phyloP scores from a whole-genome alignment of 169 alveolate genomes.

The Eimeria acervulina region DNA sequence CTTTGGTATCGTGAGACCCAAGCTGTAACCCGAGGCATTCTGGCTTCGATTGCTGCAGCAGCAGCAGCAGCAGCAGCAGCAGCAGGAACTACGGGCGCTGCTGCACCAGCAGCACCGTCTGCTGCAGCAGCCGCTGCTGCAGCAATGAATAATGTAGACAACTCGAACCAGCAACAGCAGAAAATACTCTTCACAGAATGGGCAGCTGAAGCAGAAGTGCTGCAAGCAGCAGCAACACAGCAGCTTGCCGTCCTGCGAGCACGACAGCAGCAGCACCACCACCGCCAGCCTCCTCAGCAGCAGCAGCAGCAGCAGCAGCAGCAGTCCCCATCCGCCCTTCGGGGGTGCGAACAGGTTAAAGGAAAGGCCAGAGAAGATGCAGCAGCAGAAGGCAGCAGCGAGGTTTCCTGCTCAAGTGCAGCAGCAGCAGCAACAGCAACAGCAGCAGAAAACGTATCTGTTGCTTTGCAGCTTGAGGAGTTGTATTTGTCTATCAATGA shows the following conservation, averaged over 20 bases:
- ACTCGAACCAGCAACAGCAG: constrained; percentile 1
- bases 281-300: neutral
- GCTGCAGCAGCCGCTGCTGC: neutral
- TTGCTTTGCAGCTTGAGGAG: constrained; percentile 13
- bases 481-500: neutral
- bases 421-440: neutral
- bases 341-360: neutral
- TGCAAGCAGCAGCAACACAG: constrained; percentile 26
- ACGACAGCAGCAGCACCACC: constrained; percentile 32
- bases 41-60: constrained; percentile 25
- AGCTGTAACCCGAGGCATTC: constrained; percentile 30
- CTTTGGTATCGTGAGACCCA: constrained; percentile 34
- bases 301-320: constrained; percentile 29
- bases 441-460: neutral
- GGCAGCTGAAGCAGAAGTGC: constrained; percentile 3
- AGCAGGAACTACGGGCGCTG: neutral
- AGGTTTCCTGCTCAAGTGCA: too few species aligned
- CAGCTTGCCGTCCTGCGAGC: constrained; percentile 43
- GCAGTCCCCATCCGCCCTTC: neutral
- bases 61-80: constrained; percentile 3
- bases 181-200: constrained; percentile 8
- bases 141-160: neutral
- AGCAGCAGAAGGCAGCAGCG: constrained; percentile 1
- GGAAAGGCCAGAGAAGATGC: neutral
- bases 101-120: neutral